Percentiles rank a stretch among this genome's conserved stretches.
phyloP scores from a whole-genome alignment of 805 yeast species.

The Starmerella stellata region DNA sequence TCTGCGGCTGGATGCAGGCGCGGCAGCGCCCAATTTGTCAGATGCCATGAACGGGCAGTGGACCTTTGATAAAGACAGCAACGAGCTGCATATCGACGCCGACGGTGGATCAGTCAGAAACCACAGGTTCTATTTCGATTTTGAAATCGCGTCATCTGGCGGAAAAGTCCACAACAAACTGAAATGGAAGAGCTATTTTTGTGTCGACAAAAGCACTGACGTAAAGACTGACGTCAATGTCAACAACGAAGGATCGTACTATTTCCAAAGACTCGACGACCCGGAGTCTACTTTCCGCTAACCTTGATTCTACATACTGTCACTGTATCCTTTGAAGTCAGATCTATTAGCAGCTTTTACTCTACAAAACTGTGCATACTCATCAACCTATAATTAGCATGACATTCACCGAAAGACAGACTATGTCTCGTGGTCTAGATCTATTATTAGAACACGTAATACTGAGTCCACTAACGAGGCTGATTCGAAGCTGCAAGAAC shows the following conservation, averaged over 20 bases:
- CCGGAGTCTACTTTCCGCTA: neutral
- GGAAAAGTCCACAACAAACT: constrained; percentile 48
- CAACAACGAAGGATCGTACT: constrained; percentile 61
- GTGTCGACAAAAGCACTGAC: constrained; percentile 36
- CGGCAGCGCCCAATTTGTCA: neutral
- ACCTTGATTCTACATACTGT: no score
- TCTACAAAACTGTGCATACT: no score
- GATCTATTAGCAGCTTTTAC: no score
- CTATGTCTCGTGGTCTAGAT: no score
- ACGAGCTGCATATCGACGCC: constrained; percentile 31
- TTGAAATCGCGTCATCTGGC: constrained; percentile 44
- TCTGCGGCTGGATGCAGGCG: constrained; percentile 25
- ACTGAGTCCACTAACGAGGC: no score
- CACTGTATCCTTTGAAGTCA: no score
- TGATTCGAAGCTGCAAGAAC: no score
- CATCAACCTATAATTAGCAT: no score
- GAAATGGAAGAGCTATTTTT: constrained; percentile 50
- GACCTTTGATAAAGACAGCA: constrained; percentile 40
- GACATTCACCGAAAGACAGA: no score
- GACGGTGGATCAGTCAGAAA: constrained; percentile 36
- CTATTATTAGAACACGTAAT: no score
- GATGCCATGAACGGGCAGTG: constrained; percentile 21
- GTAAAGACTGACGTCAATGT: constrained; percentile 38
- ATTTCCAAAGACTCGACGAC: constrained; percentile 32
- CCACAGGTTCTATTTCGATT: constrained; percentile 42